A percentile compares a stretch with the other conserved stretches of the same genome.
These are phyloP conservation scores for Chiua virens DNA, from an alignment of 768 basidiomycete genomes.

Conservation along the genomic window DNA sequence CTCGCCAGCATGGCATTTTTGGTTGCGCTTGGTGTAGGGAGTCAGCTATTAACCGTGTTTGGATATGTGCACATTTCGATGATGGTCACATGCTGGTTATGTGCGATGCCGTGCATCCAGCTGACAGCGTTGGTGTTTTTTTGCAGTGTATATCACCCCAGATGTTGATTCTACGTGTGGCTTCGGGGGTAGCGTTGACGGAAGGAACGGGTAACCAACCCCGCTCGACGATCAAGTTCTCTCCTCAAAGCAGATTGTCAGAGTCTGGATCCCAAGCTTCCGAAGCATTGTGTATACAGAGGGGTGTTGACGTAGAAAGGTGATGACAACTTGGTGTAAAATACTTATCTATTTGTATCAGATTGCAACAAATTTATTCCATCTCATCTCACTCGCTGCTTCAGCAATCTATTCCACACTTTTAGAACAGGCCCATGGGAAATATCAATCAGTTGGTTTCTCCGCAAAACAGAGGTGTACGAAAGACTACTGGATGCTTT, in stretches of 20 bases:
- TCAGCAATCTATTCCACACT: too few species aligned
- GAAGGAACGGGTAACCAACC: neutral
- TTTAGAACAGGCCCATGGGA: too few species aligned
- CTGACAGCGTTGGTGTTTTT: neutral
- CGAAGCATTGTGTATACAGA: neutral
- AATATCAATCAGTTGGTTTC: too few species aligned
- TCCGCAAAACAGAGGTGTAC: too few species aligned
- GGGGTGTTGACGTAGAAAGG: too few species aligned
- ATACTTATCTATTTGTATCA: too few species aligned
- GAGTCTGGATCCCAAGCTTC: neutral
- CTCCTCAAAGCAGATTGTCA: neutral
- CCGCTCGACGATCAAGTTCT: constrained; percentile 2
- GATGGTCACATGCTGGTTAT: neutral
- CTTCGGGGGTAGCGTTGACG: neutral
- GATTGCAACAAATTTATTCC: too few species aligned
- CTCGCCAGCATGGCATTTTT: constrained; percentile 6
- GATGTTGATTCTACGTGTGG: constrained; percentile 13
- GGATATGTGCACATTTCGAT: neutral
- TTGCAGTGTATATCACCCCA: constrained; percentile 15
- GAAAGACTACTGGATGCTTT: too few species aligned
- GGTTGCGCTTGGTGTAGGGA: constrained; percentile 1
- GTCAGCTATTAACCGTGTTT: neutral
- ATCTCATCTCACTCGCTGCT: too few species aligned
- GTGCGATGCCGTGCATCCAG: too few species aligned
- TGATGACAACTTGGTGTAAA: neutral